Evolutionary conservation across 345 rosid genomes (phyloP), one percentile per base, ranked within the genome.

Genomic region (Linum lewisii): DNA sequence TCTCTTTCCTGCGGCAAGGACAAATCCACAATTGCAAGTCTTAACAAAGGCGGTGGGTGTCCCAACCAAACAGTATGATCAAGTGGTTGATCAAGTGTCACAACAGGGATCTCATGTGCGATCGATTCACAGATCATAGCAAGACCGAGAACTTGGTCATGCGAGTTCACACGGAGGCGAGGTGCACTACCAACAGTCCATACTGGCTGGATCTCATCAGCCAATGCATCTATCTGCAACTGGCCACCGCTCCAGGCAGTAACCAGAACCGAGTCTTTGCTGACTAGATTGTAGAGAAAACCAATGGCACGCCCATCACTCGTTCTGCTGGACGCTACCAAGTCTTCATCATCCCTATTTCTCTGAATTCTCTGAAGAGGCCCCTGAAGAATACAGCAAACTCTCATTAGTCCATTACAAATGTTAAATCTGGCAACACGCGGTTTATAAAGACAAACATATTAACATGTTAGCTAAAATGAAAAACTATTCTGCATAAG

Each of bases 241-340:
- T 90, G 96, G 49, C 99, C 97, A 64, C 84, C 87, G 80, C 88
- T 87, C 99, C 97, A 90, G 61, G 96, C 96, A 58, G 92, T 90
- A 66, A 90, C 95, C 73, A 94, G 72, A 72, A 94, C 70, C 10
- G 96, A 82, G 70, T 94, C 99, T 77, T 85, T 94, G 86, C 95
- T 76, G 63, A 86, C 83, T 58, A 82, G 63, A 66, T 82, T 83
- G 70, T 87, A 94, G 60, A 90, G 81, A 68, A 94, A 76, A 75
- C 87, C 74, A 66, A 84, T 78, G 13, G 99, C 93, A 54, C 80
- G 81, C 57, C 99, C 93, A 81, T 90, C 90, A 69, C 85, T 85
- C 77, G 77, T 86, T 60, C 81, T 70, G 55, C 74, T 87, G 59
- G 76, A 59, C 66, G 75, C 77, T 61, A 88, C 73, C 14, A 71